Percentiles rank a stretch among this genome's conserved stretches.
phyloP scores from a whole-genome alignment of 2,329 filamentous ascomycete genomes.

The Endothia cerciana region DNA sequence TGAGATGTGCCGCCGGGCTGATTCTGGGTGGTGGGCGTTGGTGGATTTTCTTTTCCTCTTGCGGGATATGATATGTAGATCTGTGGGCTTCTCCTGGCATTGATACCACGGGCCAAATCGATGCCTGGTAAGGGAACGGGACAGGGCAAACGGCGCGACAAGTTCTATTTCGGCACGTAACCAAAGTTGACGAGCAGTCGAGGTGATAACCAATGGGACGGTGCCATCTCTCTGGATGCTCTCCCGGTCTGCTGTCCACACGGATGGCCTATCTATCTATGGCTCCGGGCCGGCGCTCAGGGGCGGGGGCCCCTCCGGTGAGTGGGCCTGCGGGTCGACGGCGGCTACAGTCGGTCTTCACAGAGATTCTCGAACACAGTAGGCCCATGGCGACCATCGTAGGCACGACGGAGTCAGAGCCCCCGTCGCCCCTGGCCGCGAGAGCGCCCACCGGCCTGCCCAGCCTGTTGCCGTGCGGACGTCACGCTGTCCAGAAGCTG shows the following conservation, averaged over 20 bases:
- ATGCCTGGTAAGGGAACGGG: not conserved
- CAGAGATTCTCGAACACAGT: not conserved
- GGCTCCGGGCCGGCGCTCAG: not conserved
- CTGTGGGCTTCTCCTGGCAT: not conserved
- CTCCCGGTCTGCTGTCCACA: not conserved
- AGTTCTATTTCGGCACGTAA: not conserved
- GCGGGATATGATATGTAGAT: not conserved
- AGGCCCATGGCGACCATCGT: not conserved
- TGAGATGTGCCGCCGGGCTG: slow-evolving; percentile 16
- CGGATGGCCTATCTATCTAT: slow-evolving; percentile 1
- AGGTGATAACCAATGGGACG: not conserved
- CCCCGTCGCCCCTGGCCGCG: too few species aligned
- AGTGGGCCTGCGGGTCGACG: not conserved
- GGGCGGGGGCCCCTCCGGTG: not conserved
- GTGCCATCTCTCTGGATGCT: not conserved
- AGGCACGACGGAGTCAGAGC: not conserved
- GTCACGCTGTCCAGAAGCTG: too few species aligned
- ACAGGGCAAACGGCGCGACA: not conserved
- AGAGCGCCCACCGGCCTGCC: not conserved
- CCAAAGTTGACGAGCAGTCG: not conserved
- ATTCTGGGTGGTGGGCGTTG: slow-evolving; percentile 7
- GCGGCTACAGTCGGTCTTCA: not conserved
- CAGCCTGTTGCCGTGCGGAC: not conserved
- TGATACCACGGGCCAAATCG: not conserved
- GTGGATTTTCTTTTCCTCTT: not conserved